Evolutionary conservation across 2,329 filamentous ascomycete genomes (phyloP).

Genomic region (Neoascochyta sp.): DNA sequence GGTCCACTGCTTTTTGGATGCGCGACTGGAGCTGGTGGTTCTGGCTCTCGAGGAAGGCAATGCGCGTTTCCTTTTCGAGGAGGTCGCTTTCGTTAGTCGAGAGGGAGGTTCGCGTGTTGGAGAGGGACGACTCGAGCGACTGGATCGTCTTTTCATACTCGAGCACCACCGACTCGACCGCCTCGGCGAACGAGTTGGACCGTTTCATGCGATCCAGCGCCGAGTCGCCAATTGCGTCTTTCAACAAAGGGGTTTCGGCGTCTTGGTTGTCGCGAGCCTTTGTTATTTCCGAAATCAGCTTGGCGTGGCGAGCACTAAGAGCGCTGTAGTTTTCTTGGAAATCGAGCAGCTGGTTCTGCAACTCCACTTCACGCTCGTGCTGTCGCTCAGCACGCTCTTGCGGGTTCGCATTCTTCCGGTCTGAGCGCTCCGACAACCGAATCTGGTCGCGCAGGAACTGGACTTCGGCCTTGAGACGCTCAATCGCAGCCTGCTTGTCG

Average conservation of each 20-base stretch:
- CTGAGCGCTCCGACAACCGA: conserved; percentile 69
- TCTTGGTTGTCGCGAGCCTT: conserved; percentile 68
- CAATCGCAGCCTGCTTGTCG: conserved; percentile 91
- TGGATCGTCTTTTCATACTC: conserved; percentile 99
- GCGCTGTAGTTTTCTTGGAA: conserved; percentile 91
- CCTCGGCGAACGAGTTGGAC: conserved; percentile 92
- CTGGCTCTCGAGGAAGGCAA: conserved; percentile 87
- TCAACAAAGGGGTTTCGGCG: conserved; percentile 56
- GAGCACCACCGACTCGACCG: conserved; percentile 90
- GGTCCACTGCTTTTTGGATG: conserved; percentile 88
- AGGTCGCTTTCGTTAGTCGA: conserved; percentile 81
- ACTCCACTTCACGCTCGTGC: conserved; percentile 79
- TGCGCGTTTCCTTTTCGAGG: conserved; percentile 89
- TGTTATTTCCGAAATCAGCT: conserved; percentile 88
- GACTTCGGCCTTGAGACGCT: conserved; percentile 88
- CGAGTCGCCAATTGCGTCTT: conserved; percentile 67
- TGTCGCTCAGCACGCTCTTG: conserved; percentile 73
- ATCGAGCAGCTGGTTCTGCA: conserved; percentile 92
- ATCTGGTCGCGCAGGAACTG: conserved; percentile 93
- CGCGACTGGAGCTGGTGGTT: conserved; percentile 84
- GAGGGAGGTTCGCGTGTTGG: conserved; percentile 78
- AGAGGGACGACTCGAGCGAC: conserved; percentile 83
- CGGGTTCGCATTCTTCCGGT: conserved; percentile 54
- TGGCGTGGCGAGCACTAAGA: conserved; percentile 89
- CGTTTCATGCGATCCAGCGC: conserved; percentile 86